Percentiles rank a stretch among this genome's conserved stretches.
These are phyloP conservation scores for Geranomyces variabilis DNA, from an alignment of 192 early-diverging fungal genomes.

Conservation along the genomic window DNA sequence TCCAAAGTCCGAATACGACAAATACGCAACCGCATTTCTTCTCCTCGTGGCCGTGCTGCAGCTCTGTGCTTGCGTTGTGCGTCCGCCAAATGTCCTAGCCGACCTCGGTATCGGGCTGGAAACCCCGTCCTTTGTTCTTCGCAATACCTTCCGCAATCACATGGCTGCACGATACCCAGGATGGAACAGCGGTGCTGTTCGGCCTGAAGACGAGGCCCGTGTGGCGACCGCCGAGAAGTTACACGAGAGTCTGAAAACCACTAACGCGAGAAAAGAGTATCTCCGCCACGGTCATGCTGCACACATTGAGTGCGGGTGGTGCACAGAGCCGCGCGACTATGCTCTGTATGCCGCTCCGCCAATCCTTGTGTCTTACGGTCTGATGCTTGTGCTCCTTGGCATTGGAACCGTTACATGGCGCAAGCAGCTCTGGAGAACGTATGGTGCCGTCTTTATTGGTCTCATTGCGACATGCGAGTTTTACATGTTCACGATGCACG, in stretches of 20 bases:
- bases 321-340: slow-evolving; percentile 30
- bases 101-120: slow-evolving; percentile 7
- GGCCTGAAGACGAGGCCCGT: slow-evolving; percentile 1
- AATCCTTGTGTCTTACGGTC: slow-evolving; percentile 21
- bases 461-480: slow-evolving; percentile 13
- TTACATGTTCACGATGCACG: slow-evolving; percentile 17
- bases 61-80: background rate
- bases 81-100: slow-evolving; percentile 15
- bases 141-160: slow-evolving; percentile 27
- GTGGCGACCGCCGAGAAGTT: slow-evolving; percentile 7
- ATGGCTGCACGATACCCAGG: slow-evolving; percentile 26
- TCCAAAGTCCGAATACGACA: slow-evolving; percentile 11
- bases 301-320: slow-evolving; percentile 37
- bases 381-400: slow-evolving; percentile 18
- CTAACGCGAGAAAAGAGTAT: slow-evolving; percentile 24
- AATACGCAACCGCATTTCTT: slow-evolving; percentile 18
- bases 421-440: slow-evolving; percentile 28
- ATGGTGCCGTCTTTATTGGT: slow-evolving; percentile 13
- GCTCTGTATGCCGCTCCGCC: slow-evolving; percentile 11
- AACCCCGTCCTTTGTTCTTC: slow-evolving; percentile 28
- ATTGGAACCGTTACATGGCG: slow-evolving; percentile 23
- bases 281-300: slow-evolving; percentile 34
- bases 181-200: slow-evolving; percentile 25
- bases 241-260: slow-evolving; percentile 20
- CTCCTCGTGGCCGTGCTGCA: slow-evolving; percentile 9